A percentile compares a stretch with the other conserved stretches of the same genome.
phyloP scores from a whole-genome alignment of 164 flowering plant genomes.

The Amborella trichopoda region DNA sequence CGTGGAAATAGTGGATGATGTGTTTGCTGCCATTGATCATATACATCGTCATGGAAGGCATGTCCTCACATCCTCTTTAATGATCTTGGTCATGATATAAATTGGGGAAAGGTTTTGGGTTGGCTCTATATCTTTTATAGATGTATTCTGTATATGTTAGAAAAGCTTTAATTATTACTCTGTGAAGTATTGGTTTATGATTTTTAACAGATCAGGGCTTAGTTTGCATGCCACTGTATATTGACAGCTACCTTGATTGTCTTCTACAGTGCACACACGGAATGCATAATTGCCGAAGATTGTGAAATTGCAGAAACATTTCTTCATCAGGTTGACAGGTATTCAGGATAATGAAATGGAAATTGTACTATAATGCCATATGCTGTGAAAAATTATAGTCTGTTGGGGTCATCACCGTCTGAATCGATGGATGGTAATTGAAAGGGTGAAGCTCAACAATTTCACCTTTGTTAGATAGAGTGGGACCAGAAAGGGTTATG shows the following conservation, averaged over 20 bases:
- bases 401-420: too few species aligned
- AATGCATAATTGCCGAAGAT: constrained; percentile 80
- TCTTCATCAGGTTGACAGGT: constrained; percentile 90
- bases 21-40: constrained; percentile 77
- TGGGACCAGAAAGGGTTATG: too few species aligned
- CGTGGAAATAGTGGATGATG: constrained; percentile 86
- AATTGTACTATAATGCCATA: too few species aligned
- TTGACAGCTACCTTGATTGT: not conserved
- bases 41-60: constrained; percentile 94
- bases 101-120: not conserved
- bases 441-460: too few species aligned
- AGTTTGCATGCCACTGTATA: constrained; percentile 2
- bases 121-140: not conserved
- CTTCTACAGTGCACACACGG: constrained; percentile 81
- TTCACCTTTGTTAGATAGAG: too few species aligned
- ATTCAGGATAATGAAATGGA: too few species aligned
- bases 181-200: not conserved
- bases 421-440: too few species aligned
- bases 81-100: not conserved
- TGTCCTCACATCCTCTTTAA: not conserved
- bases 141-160: not conserved
- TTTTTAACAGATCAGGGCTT: not conserved
- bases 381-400: too few species aligned
- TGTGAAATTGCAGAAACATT: constrained; percentile 58
- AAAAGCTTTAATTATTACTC: not conserved